Evolutionary conservation across 345 rosid species (phyloP).

Genomic region (Diplotaxis tenuifolia): DNA sequence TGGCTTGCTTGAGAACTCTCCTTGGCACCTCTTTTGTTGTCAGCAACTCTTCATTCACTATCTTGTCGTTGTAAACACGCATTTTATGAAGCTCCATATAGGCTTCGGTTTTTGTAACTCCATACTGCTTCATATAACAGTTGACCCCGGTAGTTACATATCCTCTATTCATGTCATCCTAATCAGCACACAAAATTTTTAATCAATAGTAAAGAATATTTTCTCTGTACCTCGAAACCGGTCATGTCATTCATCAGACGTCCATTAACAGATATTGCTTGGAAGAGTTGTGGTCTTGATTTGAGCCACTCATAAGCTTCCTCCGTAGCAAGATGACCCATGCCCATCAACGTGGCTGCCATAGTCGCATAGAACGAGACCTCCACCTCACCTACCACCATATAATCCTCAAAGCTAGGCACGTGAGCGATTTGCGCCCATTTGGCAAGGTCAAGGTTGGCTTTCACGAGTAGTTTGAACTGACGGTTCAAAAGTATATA

Average conservation of each 20-base stretch:
- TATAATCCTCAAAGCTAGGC: constrained; percentile 22
- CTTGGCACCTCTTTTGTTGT: neutral
- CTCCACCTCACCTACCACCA: constrained; percentile 2
- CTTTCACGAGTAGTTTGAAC: neutral
- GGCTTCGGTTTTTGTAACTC: constrained; percentile 10
- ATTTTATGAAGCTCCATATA: neutral
- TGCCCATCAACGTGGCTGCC: neutral
- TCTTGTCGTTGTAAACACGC: neutral
- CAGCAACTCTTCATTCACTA: constrained; percentile 20
- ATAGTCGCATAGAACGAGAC: neutral
- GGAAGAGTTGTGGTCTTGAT: constrained; percentile 22
- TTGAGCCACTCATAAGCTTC: constrained; percentile 22
- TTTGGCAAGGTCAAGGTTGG: neutral
- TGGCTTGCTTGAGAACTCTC: neutral
- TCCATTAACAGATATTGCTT: neutral
- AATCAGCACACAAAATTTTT: neutral
- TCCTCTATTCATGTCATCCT: constrained; percentile 40
- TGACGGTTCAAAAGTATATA: neutral
- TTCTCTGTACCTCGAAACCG: constrained; percentile 21
- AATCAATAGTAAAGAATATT: too few relatives aligned
- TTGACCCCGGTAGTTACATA: neutral
- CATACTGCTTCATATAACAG: constrained; percentile 30
- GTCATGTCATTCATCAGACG: constrained; percentile 28
- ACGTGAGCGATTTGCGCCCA: constrained; percentile 12
- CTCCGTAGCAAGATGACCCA: constrained; percentile 5